phyloP scores from a whole-genome alignment of 75 land plant genomes.

The Larix kaempferi region DNA sequence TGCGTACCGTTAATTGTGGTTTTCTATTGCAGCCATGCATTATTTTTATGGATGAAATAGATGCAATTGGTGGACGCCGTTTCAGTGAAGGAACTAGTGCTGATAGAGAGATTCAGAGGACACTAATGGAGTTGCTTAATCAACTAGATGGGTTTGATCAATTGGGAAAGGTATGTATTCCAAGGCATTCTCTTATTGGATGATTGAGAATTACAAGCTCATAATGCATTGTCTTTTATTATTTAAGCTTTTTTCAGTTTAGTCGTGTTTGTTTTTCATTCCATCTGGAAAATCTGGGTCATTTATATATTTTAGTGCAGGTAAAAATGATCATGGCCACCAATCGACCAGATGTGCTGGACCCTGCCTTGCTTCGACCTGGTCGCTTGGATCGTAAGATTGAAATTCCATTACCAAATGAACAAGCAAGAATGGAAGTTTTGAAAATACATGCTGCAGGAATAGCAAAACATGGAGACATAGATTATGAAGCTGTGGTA shows the following conservation, averaged over 20 bases:
- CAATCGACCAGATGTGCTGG: slow-evolving; percentile 87
- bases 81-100: slow-evolving; percentile 98
- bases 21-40: slow-evolving; percentile 67
- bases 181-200: not conserved
- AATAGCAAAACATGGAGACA: slow-evolving; percentile 89
- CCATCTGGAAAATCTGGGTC: not conserved
- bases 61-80: slow-evolving; percentile 95
- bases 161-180: slow-evolving; percentile 70
- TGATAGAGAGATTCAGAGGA: slow-evolving; percentile 90
- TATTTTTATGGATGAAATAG: slow-evolving; percentile 97
- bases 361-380: slow-evolving; percentile 88
- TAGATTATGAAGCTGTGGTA: slow-evolving; percentile 92
- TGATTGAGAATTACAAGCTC: not conserved
- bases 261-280: not conserved
- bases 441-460: slow-evolving; percentile 93
- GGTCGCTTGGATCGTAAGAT: slow-evolving; percentile 86
- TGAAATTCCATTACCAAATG: slow-evolving; percentile 93
- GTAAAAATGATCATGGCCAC: slow-evolving; percentile 98
- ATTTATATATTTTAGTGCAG: slow-evolving; percentile 15
- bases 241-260: no score
- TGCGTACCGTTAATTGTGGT: slow-evolving; percentile 3
- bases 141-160: slow-evolving; percentile 95
- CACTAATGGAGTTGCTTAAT: slow-evolving; percentile 89
- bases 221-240: not conserved
- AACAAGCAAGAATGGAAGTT: slow-evolving; percentile 83